Evolutionary conservation across 2,329 filamentous ascomycete species (phyloP).

Genomic region (Colletotrichum tropicicola): DNA sequence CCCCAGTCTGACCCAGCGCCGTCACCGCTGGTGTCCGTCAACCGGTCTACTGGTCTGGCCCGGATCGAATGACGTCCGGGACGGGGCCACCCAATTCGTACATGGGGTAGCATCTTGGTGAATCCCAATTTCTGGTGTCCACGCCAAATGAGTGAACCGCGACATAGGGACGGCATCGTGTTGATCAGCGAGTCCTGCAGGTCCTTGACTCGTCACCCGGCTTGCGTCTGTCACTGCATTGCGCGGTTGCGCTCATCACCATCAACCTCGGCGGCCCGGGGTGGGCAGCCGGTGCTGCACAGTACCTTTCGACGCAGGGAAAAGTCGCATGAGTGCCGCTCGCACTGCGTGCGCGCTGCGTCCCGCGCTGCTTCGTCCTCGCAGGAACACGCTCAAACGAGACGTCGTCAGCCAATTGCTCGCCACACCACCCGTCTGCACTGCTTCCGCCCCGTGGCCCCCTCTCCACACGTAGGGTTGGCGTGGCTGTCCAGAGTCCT

Average conservation of each 20-base stretch:
- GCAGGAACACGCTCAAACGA: conserved; percentile 20
- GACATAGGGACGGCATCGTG: background rate
- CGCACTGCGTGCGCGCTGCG: background rate
- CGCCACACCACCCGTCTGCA: conserved; percentile 1
- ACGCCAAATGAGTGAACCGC: background rate
- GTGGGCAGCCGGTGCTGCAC: conserved; percentile 4
- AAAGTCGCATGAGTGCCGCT: conserved; percentile 10
- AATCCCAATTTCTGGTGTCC: background rate
- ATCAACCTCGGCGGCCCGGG: background rate
- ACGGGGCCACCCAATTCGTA: too few relatives aligned
- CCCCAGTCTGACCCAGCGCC: background rate
- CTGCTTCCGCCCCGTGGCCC: background rate
- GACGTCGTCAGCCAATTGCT: conserved; percentile 23
- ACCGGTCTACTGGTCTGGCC: conserved; percentile 11
- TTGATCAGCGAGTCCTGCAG: background rate
- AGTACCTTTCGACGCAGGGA: conserved; percentile 24
- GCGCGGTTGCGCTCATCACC: conserved; percentile 22
- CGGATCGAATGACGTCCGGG: conserved; percentile 17
- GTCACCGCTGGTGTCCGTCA: too few relatives aligned
- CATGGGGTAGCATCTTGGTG: conserved; percentile 1
- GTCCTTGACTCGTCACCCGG: conserved; percentile 25
- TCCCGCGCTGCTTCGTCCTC: background rate
- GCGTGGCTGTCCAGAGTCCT: background rate
- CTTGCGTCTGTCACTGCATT: conserved; percentile 27
- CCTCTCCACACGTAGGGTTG: conserved; percentile 29